phyloP scores from a whole-genome alignment of 768 basidiomycete genomes.

The Tulasnella sp. region DNA sequence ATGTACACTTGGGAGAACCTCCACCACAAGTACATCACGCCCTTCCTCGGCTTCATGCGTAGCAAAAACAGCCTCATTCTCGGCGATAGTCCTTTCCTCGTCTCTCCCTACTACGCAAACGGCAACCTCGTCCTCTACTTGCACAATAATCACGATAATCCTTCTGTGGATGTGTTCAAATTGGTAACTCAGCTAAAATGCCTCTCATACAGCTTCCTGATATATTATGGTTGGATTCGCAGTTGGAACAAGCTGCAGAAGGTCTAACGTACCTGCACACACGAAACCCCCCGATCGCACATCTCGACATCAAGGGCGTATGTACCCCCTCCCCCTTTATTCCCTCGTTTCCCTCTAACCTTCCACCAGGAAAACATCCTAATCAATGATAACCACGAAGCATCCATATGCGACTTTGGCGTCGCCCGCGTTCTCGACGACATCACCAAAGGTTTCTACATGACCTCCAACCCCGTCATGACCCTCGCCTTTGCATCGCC shows the following conservation, averaged over 20 bases:
- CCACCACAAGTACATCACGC: background rate
- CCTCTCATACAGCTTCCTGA: too few relatives aligned
- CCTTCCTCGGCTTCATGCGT: constrained; percentile 2
- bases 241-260: constrained; percentile 1
- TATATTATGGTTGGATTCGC: background rate
- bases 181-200: background rate
- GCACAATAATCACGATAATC: background rate
- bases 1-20: background rate
- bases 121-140: background rate
- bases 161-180: background rate
- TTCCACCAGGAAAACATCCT: background rate
- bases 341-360: background rate
- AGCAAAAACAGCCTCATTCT: background rate
- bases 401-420: constrained; percentile 3
- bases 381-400: background rate
- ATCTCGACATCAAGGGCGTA: constrained; percentile 3
- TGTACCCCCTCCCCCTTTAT: background rate
- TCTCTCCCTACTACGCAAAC: background rate
- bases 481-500: constrained; percentile 1
- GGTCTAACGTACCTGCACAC: background rate
- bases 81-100: background rate
- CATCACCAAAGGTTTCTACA: background rate
- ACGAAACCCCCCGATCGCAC: background rate
- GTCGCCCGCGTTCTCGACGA: background rate
- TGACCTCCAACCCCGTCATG: constrained; percentile 1